phyloP scores from a whole-genome alignment of 202 grass and related monocot species.

The Eragrostis tef region DNA sequence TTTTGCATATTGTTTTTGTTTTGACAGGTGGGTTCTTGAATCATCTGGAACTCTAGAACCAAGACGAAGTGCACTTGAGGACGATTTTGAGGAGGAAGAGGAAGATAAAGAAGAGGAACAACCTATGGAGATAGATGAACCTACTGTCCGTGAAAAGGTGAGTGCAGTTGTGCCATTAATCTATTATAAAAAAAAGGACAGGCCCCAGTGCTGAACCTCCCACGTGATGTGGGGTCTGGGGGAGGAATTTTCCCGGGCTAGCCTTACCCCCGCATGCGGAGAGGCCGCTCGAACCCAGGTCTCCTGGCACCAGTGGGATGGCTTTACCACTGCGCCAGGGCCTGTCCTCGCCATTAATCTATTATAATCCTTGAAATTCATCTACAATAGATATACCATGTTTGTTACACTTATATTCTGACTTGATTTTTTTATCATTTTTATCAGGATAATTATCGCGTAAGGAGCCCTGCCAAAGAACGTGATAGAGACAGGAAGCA shows the following conservation, averaged over 20 bases:
- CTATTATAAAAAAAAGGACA: no score
- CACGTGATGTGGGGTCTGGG: no score
- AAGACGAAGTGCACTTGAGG: constrained; percentile 88
- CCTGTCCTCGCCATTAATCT: not conserved
- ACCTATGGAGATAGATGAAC: constrained; percentile 73
- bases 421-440: constrained; percentile 34
- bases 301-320: no score
- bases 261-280: no score
- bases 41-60: constrained; percentile 72
- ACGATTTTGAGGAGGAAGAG: constrained; percentile 97
- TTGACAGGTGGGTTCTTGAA: constrained; percentile 79
- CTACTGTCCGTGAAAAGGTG: constrained; percentile 66
- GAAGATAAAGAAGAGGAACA: constrained; percentile 78
- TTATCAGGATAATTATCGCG: constrained; percentile 67
- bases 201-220: no score
- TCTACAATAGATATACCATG: not conserved
- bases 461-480: constrained; percentile 70
- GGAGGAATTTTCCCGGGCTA: no score
- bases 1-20: constrained; percentile 32
- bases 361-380: not conserved
- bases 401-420: constrained; percentile 21
- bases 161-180: not conserved
- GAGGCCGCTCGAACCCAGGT: no score
- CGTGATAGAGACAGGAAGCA: constrained; percentile 63
- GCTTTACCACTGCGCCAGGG: no score